A percentile compares a stretch with the other conserved stretches of the same genome.
Conservation (phyloP, 2,329 filamentous ascomycete species). For the Fusarium anthophilum region DNA sequence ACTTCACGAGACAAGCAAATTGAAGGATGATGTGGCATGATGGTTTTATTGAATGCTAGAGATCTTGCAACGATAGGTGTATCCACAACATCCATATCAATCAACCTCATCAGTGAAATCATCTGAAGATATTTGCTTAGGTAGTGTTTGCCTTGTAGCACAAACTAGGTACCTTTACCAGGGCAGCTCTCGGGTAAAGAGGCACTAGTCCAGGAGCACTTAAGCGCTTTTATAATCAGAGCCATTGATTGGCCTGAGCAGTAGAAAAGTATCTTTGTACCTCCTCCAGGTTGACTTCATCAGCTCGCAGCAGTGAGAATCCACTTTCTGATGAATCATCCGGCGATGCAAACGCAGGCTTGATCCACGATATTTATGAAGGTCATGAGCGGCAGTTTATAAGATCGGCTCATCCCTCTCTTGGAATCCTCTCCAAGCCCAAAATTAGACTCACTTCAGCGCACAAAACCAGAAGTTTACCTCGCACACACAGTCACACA, state of each 20-base stretch:
- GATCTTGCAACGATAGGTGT: background rate
- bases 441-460: background rate
- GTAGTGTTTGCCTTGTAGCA: background rate
- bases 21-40: background rate
- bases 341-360: slow-evolving; percentile 44
- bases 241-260: slow-evolving; percentile 14
- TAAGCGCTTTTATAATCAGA: background rate
- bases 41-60: background rate
- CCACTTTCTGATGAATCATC: slow-evolving; percentile 53
- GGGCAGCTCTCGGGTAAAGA: background rate
- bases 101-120: background rate
- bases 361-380: slow-evolving; percentile 12
- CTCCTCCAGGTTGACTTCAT: slow-evolving; percentile 14
- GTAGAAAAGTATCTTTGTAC: slow-evolving; percentile 5
- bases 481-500: background rate
- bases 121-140: background rate
- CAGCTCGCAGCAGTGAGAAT: slow-evolving; percentile 33
- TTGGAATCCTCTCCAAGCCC: background rate
- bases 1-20: background rate
- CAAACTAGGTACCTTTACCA: background rate
- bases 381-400: background rate
- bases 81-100: background rate
- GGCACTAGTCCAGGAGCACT: background rate
- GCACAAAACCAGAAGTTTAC: background rate
- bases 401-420: background rate